phyloP scores from a whole-genome alignment of 2,329 filamentous ascomycete genomes.

The Balansia obtecta region DNA sequence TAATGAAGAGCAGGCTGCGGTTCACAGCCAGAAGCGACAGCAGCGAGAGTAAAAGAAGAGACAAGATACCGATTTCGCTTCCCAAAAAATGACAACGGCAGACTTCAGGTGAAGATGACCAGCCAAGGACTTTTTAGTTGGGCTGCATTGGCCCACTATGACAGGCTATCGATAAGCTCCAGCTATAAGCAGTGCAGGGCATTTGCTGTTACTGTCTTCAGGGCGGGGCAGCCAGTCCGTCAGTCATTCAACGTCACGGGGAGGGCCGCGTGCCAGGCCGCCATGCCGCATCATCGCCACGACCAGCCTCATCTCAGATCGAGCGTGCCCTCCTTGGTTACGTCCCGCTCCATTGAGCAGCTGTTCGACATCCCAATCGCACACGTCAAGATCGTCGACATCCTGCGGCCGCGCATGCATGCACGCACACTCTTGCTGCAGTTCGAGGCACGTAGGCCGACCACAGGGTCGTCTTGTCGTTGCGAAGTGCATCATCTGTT shows the following conservation, averaged over 20 bases:
- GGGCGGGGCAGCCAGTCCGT: conserved; percentile 1
- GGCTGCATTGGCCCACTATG: neutral
- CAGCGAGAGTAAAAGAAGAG: neutral
- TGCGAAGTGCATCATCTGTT: conserved; percentile 6
- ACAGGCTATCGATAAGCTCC: neutral
- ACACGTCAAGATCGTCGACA: neutral
- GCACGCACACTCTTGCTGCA: conserved; percentile 11
- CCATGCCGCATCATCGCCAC: conserved; percentile 2
- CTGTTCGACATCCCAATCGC: neutral
- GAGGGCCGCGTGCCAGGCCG: neutral
- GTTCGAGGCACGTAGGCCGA: conserved; percentile 21
- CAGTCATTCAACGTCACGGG: conserved; percentile 1
- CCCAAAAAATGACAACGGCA: neutral
- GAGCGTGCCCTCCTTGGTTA: no score
- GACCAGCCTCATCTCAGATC: neutral
- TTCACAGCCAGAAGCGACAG: neutral
- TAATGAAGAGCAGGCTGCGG: neutral
- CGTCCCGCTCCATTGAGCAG: neutral
- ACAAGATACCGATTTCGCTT: conserved; percentile 1
- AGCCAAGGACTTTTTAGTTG: no score
- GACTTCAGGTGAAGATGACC: neutral
- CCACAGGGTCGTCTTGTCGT: conserved; percentile 21
- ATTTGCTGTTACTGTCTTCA: neutral
- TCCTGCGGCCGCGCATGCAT: conserved; percentile 6
- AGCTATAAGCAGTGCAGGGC: no score